phyloP scores from a whole-genome alignment of 148 eudicot species.

The Chenopodium formosanum region DNA sequence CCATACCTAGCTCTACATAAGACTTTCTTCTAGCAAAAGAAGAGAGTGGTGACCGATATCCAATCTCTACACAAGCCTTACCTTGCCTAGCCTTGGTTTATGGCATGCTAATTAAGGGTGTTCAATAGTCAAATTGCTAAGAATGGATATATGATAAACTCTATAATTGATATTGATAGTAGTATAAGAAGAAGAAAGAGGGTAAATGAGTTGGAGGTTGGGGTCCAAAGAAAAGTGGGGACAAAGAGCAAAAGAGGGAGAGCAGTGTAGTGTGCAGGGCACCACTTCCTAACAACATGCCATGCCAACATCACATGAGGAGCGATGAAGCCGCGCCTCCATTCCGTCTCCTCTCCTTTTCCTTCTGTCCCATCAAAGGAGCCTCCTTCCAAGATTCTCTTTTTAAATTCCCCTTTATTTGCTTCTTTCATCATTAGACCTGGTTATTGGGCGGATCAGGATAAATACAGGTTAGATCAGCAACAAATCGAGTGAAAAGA shows the following conservation, averaged over 20 bases:
- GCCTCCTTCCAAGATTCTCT: conserved; percentile 27
- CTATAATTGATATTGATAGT: too few relatives aligned
- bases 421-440: too few relatives aligned
- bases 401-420: not conserved
- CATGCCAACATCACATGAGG: conserved; percentile 30
- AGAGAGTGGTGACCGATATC: too few relatives aligned
- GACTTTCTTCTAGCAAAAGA: too few relatives aligned
- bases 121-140: not conserved
- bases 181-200: too few relatives aligned
- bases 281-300: conserved; percentile 28
- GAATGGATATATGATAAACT: not conserved
- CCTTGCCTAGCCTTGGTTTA: not conserved
- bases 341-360: not conserved
- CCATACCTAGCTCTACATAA: too few relatives aligned
- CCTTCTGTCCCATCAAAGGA: conserved; percentile 22
- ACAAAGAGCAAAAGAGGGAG: conserved; percentile 6
- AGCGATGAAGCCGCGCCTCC: conserved; percentile 4
- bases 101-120: conserved; percentile 1
- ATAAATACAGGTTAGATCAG: too few relatives aligned
- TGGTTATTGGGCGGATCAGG: too few relatives aligned
- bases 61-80: too few relatives aligned
- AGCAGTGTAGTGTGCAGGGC: conserved; percentile 10
- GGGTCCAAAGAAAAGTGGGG: conserved; percentile 14
- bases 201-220: not conserved
- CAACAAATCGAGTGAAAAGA: too few relatives aligned